phyloP scores from a whole-genome alignment of 257 asterid species.

The Nicotiana paniculata region DNA sequence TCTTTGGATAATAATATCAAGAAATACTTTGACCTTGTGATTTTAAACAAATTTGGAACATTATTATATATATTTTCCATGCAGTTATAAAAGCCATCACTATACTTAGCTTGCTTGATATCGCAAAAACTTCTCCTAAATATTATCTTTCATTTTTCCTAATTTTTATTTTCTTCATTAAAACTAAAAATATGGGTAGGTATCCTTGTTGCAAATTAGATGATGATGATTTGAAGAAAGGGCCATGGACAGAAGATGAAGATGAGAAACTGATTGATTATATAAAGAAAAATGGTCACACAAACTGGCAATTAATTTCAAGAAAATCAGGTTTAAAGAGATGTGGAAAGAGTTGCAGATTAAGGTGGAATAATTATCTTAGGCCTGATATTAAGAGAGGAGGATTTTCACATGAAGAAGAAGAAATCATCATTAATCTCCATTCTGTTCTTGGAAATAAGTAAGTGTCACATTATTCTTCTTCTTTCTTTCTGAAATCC shows the following conservation, averaged over 20 bases:
- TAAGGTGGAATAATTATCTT: background rate
- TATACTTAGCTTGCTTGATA: background rate
- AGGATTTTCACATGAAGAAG: background rate
- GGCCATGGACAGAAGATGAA: background rate
- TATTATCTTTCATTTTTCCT: background rate
- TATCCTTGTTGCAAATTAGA: background rate
- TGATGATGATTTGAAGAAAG: background rate
- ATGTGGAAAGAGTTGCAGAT: background rate
- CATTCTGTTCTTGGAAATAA: background rate
- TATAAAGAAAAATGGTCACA: background rate
- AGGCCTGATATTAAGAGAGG: background rate
- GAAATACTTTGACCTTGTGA: background rate
- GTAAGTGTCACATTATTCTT: background rate
- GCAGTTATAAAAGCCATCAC: background rate
- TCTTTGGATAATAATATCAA: no score
- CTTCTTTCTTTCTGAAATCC: no score
- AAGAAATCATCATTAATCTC: background rate
- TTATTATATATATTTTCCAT: no score
- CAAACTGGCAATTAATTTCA: background rate
- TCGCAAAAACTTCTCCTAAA: background rate
- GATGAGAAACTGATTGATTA: background rate
- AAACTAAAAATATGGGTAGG: background rate
- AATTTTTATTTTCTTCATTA: no score
- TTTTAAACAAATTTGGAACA: background rate
- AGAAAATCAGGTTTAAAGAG: background rate